Evolutionary conservation across 257 asterid species (phyloP).

Genomic region (Solanum chmielewskii): DNA sequence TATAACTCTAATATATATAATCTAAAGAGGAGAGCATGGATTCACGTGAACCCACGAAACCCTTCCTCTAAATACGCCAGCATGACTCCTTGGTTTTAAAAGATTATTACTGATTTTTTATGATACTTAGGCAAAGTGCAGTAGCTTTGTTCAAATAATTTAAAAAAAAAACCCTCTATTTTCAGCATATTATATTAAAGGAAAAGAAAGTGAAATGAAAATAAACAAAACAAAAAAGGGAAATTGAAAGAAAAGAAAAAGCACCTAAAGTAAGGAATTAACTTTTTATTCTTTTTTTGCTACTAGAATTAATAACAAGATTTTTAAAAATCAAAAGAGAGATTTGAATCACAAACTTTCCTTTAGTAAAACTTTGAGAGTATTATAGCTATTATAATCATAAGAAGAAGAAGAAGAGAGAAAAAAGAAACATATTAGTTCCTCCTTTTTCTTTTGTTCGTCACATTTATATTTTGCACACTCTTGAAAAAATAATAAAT

Average conservation of each 20-base stretch:
- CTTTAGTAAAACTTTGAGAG: not conserved
- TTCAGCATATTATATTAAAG: not conserved
- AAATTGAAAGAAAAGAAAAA: not conserved
- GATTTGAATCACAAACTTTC: not conserved
- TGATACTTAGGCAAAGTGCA: not conserved
- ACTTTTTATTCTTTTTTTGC: not conserved
- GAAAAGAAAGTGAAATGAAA: not conserved
- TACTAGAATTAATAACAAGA: not conserved
- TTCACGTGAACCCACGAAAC: too few species aligned
- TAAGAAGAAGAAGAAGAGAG: too few species aligned
- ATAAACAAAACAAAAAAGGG: not conserved
- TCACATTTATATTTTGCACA: not conserved
- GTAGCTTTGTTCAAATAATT: not conserved
- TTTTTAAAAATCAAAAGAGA: not conserved
- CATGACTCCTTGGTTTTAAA: not conserved
- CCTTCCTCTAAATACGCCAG: not conserved
- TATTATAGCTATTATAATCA: not conserved
- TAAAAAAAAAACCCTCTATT: not conserved
- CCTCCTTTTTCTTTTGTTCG: not conserved
- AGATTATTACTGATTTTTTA: not conserved
- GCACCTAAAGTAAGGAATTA: not conserved
- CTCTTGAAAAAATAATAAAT: not conserved
- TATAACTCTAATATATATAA: too few species aligned
- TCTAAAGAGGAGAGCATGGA: fast-evolving
- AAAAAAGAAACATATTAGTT: not conserved